A percentile compares a stretch with the other conserved stretches of the same genome.
phyloP scores from a whole-genome alignment of 2,329 filamentous ascomycete genomes.

The Lomentospora prolificans region DNA sequence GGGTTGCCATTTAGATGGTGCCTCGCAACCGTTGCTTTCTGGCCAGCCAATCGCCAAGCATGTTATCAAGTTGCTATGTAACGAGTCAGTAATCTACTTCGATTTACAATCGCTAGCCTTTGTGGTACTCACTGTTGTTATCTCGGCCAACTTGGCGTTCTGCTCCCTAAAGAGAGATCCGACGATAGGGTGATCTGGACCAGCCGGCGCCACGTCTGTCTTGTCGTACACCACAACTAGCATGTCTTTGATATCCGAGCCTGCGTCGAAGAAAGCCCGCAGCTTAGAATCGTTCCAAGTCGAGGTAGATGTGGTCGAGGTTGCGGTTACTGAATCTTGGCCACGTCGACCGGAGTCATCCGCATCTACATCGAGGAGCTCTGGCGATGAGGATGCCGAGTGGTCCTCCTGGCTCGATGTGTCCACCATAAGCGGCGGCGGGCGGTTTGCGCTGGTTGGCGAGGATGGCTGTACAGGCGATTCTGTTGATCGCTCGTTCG shows the following conservation, averaged over 20 bases:
- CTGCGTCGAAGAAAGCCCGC: constrained; percentile 79
- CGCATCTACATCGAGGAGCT: constrained; percentile 40
- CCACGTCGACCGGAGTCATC: constrained; percentile 28
- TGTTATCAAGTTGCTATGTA: constrained; percentile 65
- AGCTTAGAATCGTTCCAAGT: constrained; percentile 83
- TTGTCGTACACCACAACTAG: constrained; percentile 90
- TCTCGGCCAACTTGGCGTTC: constrained; percentile 74
- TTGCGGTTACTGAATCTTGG: constrained; percentile 38
- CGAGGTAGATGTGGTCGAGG: constrained; percentile 29
- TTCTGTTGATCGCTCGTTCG: constrained; percentile 31
- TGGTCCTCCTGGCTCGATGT: constrained; percentile 60
- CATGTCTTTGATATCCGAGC: constrained; percentile 77
- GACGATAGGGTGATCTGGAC: constrained; percentile 77
- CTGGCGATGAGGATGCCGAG: constrained; percentile 56
- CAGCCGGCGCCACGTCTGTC: constrained; percentile 67
- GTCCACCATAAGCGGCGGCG: constrained; percentile 60
- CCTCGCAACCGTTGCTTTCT: constrained; percentile 55
- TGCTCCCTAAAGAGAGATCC: constrained; percentile 76
- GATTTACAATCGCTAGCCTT: not conserved
- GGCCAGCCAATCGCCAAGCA: constrained; percentile 75
- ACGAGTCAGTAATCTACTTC: not conserved
- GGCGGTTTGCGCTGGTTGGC: constrained; percentile 40
- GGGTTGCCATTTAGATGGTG: constrained; percentile 24
- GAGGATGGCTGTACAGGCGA: constrained; percentile 62
- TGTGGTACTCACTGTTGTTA: constrained; percentile 56